Evolutionary conservation across 805 yeast genomes (phyloP).

Genomic region (Priceomyces medius): DNA sequence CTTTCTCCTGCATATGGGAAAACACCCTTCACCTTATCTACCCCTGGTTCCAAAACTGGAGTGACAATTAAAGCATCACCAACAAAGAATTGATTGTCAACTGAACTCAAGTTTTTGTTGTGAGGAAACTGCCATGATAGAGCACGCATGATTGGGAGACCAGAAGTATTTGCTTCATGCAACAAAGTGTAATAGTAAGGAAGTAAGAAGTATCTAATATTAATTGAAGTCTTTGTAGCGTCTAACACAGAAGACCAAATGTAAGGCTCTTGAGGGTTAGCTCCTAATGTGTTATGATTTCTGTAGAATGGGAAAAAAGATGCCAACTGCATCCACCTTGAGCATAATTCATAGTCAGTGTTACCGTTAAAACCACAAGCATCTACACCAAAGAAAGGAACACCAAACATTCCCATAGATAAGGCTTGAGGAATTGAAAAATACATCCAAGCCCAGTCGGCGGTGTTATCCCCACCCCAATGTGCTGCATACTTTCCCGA

Average conservation of each 20-base stretch:
- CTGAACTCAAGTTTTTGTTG: conserved; percentile 13
- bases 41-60: conserved; percentile 25
- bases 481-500: conserved; percentile 20
- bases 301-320: conserved; percentile 35
- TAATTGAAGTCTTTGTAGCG: conserved; percentile 25
- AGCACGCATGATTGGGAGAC: conserved; percentile 22
- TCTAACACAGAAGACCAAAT: conserved; percentile 26
- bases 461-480: conserved; percentile 27
- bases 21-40: conserved; percentile 17
- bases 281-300: conserved; percentile 27
- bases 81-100: conserved; percentile 24
- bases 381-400: conserved; percentile 28
- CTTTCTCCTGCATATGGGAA: conserved; percentile 19
- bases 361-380: conserved; percentile 26
- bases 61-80: conserved; percentile 25
- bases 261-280: conserved; percentile 29
- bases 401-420: conserved; percentile 20
- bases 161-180: conserved; percentile 21
- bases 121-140: conserved; percentile 23
- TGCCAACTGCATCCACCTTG: conserved; percentile 33
- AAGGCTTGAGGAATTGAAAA: conserved; percentile 27
- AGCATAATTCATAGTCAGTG: conserved; percentile 24
- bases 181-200: conserved; percentile 27
- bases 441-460: conserved; percentile 19
- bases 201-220: conserved; percentile 36